Evolutionary conservation across 345 rosid genomes (phyloP), one percentile per base, ranked within the genome.

Genomic region (Microcos paniculata): DNA sequence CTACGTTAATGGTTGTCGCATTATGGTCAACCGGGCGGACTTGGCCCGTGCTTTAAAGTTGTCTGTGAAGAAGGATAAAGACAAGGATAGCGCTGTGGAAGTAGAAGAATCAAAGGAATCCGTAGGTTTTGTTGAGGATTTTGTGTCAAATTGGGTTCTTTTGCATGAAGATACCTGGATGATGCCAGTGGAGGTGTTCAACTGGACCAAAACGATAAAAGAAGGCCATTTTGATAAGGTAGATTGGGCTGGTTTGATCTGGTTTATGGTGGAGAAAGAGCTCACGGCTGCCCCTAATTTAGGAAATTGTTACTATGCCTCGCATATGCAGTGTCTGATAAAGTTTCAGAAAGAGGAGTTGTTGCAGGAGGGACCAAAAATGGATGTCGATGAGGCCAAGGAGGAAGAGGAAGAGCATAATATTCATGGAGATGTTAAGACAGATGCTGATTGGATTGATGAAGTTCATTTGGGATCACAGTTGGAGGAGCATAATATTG

Each of bases 261-360:
- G 99, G 99, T 83, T 73, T 70, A 96, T 96, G 97, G 87, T 93
- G 46, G 96, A 96, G 87, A 89, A 90, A 80, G 98, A 96, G 82
- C 64, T 94, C 74, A 74, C 78, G 71, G 81, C 80, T 0, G 80
- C 70, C 10, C 82, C 93, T 4, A 59, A 71, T 0, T 75, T 93
- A 28, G 85, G 79, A 45, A 79, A 90, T 75, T 96, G 98, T 73
- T 92, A 91, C 71, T 96, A 93, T 62, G 98, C 97, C 0, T 91
- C 98, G 1, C 97, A 96, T 80, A 75, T 96, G 82, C 98, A 96
- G 82, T 79, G 85, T 78, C 76, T 95, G 90, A 93, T 93, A 21
- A 87, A 87, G 68, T 35, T 11, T 43, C 96, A 91, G 84, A 83
- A 69, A 42, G 78, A 73, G 51, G 88, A 83, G 23, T 14, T 91